Evolutionary conservation across 163 green algal species (phyloP).

Genomic region (Smithsoniella earleae): DNA sequence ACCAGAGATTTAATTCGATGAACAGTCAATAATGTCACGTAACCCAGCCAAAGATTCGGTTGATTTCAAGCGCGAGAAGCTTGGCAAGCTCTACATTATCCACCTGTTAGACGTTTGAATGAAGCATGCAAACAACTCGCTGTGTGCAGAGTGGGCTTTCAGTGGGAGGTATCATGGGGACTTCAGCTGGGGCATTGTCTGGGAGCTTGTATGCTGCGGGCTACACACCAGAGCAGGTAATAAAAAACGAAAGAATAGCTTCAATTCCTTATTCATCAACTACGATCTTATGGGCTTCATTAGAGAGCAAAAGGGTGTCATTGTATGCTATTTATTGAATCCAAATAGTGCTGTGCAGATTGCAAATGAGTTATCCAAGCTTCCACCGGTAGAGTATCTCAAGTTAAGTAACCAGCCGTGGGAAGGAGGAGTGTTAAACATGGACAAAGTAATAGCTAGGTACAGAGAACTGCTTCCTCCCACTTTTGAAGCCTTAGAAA

Average conservation of each 20-base stretch:
- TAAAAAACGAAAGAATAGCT: too few relatives aligned
- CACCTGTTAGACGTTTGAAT: slow-evolving; percentile 21
- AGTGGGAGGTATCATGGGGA: slow-evolving; percentile 72
- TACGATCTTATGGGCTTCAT: too few relatives aligned
- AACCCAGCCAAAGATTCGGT: not conserved
- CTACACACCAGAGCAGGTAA: slow-evolving; percentile 53
- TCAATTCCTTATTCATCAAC: too few relatives aligned
- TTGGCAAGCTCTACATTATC: not conserved
- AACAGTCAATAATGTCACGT: too few relatives aligned
- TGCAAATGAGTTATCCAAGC: slow-evolving; percentile 49
- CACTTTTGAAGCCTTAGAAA: slow-evolving; percentile 51
- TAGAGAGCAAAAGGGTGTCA: too few relatives aligned
- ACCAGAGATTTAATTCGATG: too few relatives aligned
- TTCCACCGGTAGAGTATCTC: slow-evolving; percentile 62
- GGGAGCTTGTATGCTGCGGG: slow-evolving; percentile 73
- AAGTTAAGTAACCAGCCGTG: slow-evolving; percentile 46
- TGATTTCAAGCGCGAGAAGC: not conserved
- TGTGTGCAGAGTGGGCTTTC: slow-evolving; percentile 45
- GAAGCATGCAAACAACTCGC: not conserved
- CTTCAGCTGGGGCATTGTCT: slow-evolving; percentile 62
- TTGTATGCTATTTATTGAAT: not conserved
- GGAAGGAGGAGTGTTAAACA: slow-evolving; percentile 55
- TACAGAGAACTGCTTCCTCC: slow-evolving; percentile 62
- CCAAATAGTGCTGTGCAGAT: slow-evolving; percentile 43
- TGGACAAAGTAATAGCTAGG: slow-evolving; percentile 57